phyloP scores from a whole-genome alignment of 768 basidiomycete species.

The Punctularia strigosozonata region DNA sequence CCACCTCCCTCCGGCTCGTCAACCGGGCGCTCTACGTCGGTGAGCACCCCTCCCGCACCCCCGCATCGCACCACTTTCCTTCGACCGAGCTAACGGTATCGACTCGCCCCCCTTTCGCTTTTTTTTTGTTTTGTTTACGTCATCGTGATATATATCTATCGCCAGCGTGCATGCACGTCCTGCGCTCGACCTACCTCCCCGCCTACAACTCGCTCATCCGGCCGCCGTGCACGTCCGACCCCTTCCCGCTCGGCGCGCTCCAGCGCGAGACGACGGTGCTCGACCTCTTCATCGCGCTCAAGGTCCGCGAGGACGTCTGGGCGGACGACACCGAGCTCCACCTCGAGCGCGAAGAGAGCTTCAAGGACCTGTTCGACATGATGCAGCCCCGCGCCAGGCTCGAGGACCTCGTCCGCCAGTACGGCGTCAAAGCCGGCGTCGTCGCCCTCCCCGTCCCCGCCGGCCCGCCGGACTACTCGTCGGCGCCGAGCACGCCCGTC shows the following conservation, averaged over 20 bases:
- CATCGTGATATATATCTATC: not conserved
- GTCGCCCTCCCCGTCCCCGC: conserved; percentile 7
- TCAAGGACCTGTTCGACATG: conserved; percentile 70
- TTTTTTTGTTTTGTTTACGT: not conserved
- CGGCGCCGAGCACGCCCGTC: conserved; percentile 1
- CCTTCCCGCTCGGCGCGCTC: conserved; percentile 50
- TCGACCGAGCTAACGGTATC: not conserved
- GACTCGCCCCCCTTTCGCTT: not conserved
- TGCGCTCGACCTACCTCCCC: conserved; percentile 64
- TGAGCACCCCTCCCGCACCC: conserved; percentile 14
- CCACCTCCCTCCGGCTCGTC: conserved; percentile 49
- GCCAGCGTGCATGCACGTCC: conserved; percentile 68
- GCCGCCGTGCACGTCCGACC: conserved; percentile 64
- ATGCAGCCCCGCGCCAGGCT: conserved; percentile 60
- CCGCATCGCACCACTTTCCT: conserved; percentile 1
- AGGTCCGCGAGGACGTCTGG: conserved; percentile 71
- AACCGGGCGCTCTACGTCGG: conserved; percentile 60
- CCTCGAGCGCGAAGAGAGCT: conserved; percentile 62
- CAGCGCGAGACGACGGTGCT: conserved; percentile 70
- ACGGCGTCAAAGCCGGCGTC: conserved; percentile 28
- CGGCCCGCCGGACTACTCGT: not conserved
- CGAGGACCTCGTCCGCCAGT: conserved; percentile 56
- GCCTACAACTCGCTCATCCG: conserved; percentile 52
- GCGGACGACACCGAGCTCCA: conserved; percentile 65
- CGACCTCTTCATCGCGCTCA: conserved; percentile 71